Evolutionary conservation across 371 early-diverging fungal species (phyloP).

Genomic region (Mucor mucedo): DNA sequence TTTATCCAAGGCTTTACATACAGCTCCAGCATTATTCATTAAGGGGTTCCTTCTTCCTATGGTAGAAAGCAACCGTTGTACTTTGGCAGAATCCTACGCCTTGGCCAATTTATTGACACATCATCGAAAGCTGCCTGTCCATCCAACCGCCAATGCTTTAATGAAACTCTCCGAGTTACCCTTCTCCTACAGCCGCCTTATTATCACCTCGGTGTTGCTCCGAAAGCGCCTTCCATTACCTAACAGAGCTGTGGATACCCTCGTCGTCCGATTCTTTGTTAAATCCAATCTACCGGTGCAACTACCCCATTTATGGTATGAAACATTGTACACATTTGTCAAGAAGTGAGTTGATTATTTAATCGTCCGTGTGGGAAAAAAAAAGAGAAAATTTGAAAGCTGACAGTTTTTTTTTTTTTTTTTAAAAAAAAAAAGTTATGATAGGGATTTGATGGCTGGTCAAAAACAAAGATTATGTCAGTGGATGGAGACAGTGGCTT

Average conservation of each 20-base stretch:
- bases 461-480: slow-evolving; percentile 9
- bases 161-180: slow-evolving; percentile 89
- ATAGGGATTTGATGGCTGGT: slow-evolving; percentile 11
- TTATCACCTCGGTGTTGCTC: slow-evolving; percentile 71
- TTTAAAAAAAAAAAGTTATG: slow-evolving; percentile 9
- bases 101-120: too few species aligned
- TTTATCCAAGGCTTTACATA: slow-evolving; percentile 87
- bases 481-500: slow-evolving; percentile 2
- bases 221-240: too few species aligned
- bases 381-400: not conserved
- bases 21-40: slow-evolving; percentile 95
- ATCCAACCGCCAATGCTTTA: slow-evolving; percentile 84
- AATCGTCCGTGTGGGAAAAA: too few species aligned
- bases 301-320: too few species aligned
- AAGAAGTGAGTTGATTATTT: too few species aligned
- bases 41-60: slow-evolving; percentile 95
- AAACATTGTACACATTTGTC: too few species aligned
- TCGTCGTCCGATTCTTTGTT: too few species aligned
- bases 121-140: slow-evolving; percentile 72
- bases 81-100: slow-evolving; percentile 81
- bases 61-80: slow-evolving; percentile 87
- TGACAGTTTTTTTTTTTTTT: not conserved
- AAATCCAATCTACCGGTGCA: too few species aligned
- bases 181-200: slow-evolving; percentile 87
- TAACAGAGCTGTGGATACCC: too few species aligned